These are phyloP conservation scores for Leptodontidium sp. DNA, from an alignment of 2,329 filamentous ascomycete genomes.

Conservation along the genomic window DNA sequence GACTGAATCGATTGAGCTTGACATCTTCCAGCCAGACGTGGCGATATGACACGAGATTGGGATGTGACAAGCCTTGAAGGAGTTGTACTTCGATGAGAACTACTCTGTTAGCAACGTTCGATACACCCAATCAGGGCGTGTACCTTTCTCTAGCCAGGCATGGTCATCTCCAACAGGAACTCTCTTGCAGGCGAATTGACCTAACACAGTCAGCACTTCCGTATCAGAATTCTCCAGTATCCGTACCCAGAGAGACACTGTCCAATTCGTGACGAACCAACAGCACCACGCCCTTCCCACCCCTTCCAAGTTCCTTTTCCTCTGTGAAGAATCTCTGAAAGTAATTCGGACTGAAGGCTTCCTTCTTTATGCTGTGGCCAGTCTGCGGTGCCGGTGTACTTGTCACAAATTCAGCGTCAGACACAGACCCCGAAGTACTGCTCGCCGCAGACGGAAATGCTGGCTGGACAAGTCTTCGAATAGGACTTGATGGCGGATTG, in stretches of 20 bases:
- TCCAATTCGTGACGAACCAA: conserved; percentile 94
- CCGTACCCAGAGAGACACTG: conserved; percentile 74
- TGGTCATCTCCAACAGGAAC: conserved; percentile 96
- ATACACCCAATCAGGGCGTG: neutral
- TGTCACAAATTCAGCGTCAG: conserved; percentile 58
- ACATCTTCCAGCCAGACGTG: conserved; percentile 97
- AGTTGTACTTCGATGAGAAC: conserved; percentile 93
- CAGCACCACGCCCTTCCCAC: conserved; percentile 93
- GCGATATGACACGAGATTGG: conserved; percentile 94
- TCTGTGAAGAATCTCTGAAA: conserved; percentile 94
- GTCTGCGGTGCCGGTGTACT: conserved; percentile 54
- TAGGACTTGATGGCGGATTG: conserved; percentile 58
- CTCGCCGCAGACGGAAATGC: conserved; percentile 38
- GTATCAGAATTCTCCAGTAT: neutral
- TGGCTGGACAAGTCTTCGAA: conserved; percentile 55
- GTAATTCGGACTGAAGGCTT: conserved; percentile 91
- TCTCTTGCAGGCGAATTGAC: conserved; percentile 94
- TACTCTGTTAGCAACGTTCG: conserved; percentile 32
- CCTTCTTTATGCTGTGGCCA: conserved; percentile 78
- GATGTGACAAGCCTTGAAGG: conserved; percentile 88
- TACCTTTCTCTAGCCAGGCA: conserved; percentile 85
- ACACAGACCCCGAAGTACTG: conserved; percentile 40
- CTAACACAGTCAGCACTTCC: conserved; percentile 34
- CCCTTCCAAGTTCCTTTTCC: conserved; percentile 83
- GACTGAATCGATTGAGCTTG: conserved; percentile 84